Evolutionary conservation across 441 rosid species (phyloP), one percentile per base, ranked within the genome.

Genomic region (Adansonia gregorii): DNA sequence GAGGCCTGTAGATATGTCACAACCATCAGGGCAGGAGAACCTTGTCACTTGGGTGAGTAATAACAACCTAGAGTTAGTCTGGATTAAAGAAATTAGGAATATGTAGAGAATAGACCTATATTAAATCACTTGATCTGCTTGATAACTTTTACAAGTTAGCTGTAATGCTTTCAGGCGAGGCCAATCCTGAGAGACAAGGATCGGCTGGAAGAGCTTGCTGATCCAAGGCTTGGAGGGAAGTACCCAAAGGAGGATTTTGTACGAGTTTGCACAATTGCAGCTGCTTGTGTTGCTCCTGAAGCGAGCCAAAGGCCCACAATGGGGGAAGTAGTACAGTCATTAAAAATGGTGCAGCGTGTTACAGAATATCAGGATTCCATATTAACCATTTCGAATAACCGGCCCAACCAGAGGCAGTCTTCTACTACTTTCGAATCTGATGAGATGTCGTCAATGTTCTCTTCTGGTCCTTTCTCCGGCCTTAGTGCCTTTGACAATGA

Each of bases 281-380:
- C 99, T n/a, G 99, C 99, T 73, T 95, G 98, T 78, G 99, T 95
- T 58, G 93, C 99, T 60, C 94, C 97, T 1, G 98, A 95, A 81
- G 92, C 98, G 1, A 93, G 80, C 86, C 98, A 93, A 73, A 86
- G 99, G 79, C 99, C 98, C 19, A 92, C 98, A 22, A 95, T 93
- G 97, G 99, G 99, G 1, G 98, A 95, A 90, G 99, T 95, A 82
- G 99, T 95, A 15, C 99, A 95, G 78, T 95, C 99, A 24, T 93
- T 95, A n/a, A 95, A 95, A 85, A 95, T 93, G 99, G 98, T 95
- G 72, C 99, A 93, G 86, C 89, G 95, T 0, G 88, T 86, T 0
- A 81, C 92, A 2, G 99, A 95, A 83, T 84, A 88, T 83, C 98
- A 91, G 54, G 98, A 95, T 72, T 74, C 91, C 8, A 72, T 83